Conservation (phyloP, 2,329 filamentous ascomycete genomes). For the Aspergillus intermedius region DNA sequence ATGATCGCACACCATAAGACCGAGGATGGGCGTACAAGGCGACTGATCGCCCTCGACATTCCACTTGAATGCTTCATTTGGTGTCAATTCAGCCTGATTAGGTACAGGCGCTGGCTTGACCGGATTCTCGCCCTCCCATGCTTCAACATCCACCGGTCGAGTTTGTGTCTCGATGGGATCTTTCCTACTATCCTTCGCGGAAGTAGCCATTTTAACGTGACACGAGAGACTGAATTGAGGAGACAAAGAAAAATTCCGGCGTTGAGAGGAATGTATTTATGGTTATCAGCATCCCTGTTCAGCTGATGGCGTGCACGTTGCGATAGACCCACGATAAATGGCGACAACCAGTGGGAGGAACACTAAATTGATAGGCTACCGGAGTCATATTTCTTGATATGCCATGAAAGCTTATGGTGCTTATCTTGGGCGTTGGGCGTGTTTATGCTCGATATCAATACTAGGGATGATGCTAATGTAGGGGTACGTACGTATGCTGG, state of each 20-base stretch:
- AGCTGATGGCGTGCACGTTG: constrained; percentile 1
- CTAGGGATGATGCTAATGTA: too few relatives aligned
- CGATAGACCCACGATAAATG: constrained; percentile 1
- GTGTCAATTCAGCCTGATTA: constrained; percentile 27
- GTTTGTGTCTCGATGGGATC: background rate
- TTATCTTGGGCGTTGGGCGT: background rate
- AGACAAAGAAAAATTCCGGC: background rate
- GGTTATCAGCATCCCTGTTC: background rate
- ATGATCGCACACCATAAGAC: background rate
- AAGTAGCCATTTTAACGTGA: background rate
- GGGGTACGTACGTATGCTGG: too few relatives aligned
- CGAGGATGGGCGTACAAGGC: constrained; percentile 21
- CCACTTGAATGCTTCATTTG: constrained; percentile 32
- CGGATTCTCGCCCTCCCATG: background rate
- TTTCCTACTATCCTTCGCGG: background rate
- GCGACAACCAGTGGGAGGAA: background rate
- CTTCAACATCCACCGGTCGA: background rate
- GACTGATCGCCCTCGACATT: constrained; percentile 34
- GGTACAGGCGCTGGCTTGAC: constrained; percentile 2
- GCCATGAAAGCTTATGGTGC: background rate
- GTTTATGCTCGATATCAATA: too few relatives aligned
- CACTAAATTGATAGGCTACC: background rate
- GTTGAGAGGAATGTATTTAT: background rate
- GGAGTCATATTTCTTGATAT: background rate
- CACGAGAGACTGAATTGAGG: background rate